phyloP scores from a whole-genome alignment of 768 basidiomycete species.

The Steccherinum ochraceum region DNA sequence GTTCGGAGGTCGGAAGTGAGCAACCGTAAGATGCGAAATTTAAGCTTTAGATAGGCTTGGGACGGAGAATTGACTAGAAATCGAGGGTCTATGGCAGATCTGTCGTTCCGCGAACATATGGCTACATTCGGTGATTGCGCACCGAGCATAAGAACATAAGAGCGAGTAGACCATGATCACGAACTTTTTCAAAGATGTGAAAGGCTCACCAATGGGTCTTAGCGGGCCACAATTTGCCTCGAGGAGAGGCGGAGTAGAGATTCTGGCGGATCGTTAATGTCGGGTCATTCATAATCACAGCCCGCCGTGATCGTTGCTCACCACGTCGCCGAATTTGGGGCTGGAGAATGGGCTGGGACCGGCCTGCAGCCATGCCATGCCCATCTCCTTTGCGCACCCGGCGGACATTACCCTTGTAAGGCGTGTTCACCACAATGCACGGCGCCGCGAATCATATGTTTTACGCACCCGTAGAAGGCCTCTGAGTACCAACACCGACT shows the following conservation, averaged over 20 bases:
- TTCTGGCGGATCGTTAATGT: not conserved
- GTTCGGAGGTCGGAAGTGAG: too few species aligned
- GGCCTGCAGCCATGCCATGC: not conserved
- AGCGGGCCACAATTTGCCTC: not conserved
- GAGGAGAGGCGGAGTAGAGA: not conserved
- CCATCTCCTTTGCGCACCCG: not conserved
- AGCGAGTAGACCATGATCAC: too few species aligned
- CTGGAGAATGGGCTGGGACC: not conserved
- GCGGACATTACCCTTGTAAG: not conserved
- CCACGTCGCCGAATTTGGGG: not conserved
- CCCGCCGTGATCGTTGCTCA: not conserved
- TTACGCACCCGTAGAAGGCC: not conserved
- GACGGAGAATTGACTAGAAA: not conserved
- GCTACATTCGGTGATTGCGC: not conserved
- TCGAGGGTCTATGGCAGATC: not conserved
- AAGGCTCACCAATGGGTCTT: not conserved
- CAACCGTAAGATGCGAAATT: too few species aligned
- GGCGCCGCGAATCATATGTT: not conserved
- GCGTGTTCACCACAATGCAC: not conserved
- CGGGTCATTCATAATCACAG: too few species aligned
- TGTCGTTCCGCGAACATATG: not conserved
- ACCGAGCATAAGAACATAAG: not conserved
- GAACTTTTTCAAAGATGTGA: not conserved
- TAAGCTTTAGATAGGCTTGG: not conserved
- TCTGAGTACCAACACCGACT: not conserved